Conservation (phyloP, 805 yeast genomes). For the Candida vaughaniae region DNA sequence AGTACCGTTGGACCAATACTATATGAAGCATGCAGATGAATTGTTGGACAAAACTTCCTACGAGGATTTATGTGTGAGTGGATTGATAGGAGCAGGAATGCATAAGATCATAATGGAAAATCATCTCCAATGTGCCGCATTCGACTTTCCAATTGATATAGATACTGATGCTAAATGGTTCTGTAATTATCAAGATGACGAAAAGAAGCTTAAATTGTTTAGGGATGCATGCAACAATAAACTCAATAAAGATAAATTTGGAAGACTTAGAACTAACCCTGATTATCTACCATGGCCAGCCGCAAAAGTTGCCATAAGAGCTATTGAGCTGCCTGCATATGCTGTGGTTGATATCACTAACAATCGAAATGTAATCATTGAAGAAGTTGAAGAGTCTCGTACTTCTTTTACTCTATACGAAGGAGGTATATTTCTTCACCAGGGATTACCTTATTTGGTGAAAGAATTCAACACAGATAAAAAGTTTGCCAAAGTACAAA, state of each 20-base stretch:
- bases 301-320: conserved; percentile 71
- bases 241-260: conserved; percentile 32
- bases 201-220: conserved; percentile 16
- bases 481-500: conserved; percentile 77
- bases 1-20: conserved; percentile 84
- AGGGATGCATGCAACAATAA: conserved; percentile 35
- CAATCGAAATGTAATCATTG: conserved; percentile 73
- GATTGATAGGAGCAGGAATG: conserved; percentile 32
- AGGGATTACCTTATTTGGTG: conserved; percentile 86
- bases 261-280: conserved; percentile 32
- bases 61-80: conserved; percentile 42
- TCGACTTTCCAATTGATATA: conserved; percentile 66
- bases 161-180: conserved; percentile 60
- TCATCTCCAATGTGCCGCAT: conserved; percentile 94
- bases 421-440: conserved; percentile 93
- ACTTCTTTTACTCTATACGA: conserved; percentile 86
- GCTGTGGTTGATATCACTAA: conserved; percentile 91
- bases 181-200: conserved; percentile 13
- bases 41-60: conserved; percentile 42
- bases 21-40: conserved; percentile 65
- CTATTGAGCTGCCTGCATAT: conserved; percentile 75
- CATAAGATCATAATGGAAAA: conserved; percentile 58
- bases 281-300: conserved; percentile 82
- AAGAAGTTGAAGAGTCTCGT: conserved; percentile 84
- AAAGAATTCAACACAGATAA: conserved; percentile 78